Percentiles rank a stretch among this genome's conserved stretches.
phyloP scores from a whole-genome alignment of 805 yeast genomes.

The Metschnikowia lunata region DNA sequence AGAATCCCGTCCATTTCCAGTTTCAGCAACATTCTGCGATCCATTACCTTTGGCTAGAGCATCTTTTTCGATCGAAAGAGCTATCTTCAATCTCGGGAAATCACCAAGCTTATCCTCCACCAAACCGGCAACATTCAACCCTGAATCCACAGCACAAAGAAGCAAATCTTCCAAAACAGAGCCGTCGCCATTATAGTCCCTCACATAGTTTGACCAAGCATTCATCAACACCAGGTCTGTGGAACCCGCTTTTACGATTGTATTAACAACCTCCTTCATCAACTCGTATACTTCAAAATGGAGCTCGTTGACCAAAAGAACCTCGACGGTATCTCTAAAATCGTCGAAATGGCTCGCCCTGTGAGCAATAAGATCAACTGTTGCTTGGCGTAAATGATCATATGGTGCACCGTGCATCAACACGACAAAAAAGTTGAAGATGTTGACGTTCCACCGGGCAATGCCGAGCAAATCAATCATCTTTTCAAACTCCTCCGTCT shows the following conservation, averaged over 20 bases:
- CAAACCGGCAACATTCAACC: slow-evolving; percentile 16
- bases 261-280: slow-evolving; percentile 15
- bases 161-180: slow-evolving; percentile 21
- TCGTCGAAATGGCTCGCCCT: slow-evolving; percentile 16
- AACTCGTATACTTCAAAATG: slow-evolving; percentile 24
- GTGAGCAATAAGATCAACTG: slow-evolving; percentile 18
- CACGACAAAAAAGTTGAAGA: slow-evolving; percentile 29
- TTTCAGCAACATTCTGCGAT: too few relatives aligned
- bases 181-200: slow-evolving; percentile 11
- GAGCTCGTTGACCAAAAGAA: slow-evolving; percentile 23
- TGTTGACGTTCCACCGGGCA: slow-evolving; percentile 26
- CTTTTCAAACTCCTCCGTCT: slow-evolving; percentile 24
- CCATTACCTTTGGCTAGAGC: too few relatives aligned
- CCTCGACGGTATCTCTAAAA: slow-evolving; percentile 19
- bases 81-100: slow-evolving; percentile 5
- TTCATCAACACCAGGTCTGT: slow-evolving; percentile 14
- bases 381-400: slow-evolving; percentile 23
- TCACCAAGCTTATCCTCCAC: slow-evolving; percentile 19
- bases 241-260: slow-evolving; percentile 8
- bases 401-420: slow-evolving; percentile 36
- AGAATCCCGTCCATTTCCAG: too few relatives aligned
- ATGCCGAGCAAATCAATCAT: slow-evolving; percentile 20
- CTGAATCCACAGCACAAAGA: slow-evolving; percentile 9
- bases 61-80: not conserved
- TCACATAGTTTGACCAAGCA: slow-evolving; percentile 20